Conservation (phyloP, 805 yeast species). For the Yarrowia sp. region DNA sequence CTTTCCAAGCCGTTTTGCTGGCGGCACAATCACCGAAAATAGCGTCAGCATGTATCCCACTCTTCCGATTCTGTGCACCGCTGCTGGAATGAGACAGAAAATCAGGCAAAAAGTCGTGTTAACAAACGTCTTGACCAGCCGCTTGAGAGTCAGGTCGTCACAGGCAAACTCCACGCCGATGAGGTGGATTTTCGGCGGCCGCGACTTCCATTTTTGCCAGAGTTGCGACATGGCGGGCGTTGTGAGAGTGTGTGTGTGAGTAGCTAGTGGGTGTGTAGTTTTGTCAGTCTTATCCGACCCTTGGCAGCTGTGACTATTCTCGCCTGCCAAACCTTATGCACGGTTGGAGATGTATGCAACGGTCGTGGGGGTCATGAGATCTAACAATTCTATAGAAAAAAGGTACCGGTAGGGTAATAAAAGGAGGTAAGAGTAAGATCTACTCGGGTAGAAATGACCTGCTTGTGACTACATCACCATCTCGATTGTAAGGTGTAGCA, state of each 20-base stretch:
- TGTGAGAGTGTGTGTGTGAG: neutral
- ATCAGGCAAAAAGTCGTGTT: constrained; percentile 6
- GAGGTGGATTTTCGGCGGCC: constrained; percentile 4
- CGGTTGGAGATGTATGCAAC: neutral
- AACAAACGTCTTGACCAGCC: constrained; percentile 2
- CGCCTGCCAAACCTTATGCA: constrained; percentile 6
- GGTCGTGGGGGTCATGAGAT: constrained; percentile 3
- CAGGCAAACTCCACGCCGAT: constrained; percentile 2
- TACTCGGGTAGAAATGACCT: no score
- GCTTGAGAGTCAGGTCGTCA: constrained; percentile 20
- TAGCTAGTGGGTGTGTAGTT: neutral
- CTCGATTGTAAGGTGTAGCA: no score
- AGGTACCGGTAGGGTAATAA: neutral
- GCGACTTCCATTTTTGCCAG: constrained; percentile 16
- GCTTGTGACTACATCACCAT: no score
- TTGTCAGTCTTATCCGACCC: neutral
- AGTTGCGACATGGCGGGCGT: neutral
- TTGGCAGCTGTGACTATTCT: neutral
- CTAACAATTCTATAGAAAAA: no score
- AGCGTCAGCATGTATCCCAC: constrained; percentile 19
- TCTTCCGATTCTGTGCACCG: constrained; percentile 7
- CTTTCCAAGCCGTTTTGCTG: constrained; percentile 10
- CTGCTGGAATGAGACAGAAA: constrained; percentile 13
- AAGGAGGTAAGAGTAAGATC: neutral
- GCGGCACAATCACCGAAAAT: constrained; percentile 13